These are phyloP conservation scores for Gossypium laxum DNA, from an alignment of 441 rosid genomes.

Conservation along the genomic window DNA sequence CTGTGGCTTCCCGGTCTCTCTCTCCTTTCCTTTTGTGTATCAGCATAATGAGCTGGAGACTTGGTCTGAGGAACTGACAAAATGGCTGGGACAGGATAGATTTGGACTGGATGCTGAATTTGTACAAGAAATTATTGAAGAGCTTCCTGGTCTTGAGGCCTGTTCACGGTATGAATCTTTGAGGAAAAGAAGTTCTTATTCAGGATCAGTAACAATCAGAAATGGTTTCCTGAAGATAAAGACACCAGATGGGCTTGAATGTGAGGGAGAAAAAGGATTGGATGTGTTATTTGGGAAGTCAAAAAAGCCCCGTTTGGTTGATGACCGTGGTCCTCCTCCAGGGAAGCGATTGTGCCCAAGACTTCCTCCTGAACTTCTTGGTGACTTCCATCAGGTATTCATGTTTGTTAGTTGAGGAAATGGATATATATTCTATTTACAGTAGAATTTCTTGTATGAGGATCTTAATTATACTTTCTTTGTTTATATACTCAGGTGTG, in stretches of 20 bases:
- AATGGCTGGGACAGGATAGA: constrained; percentile 83
- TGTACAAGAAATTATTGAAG: constrained; percentile 82
- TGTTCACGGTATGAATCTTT: constrained; percentile 60
- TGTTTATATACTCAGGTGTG: constrained; percentile 51
- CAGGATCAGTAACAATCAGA: constrained; percentile 44
- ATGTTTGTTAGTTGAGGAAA: constrained; percentile 16
- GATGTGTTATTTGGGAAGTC: constrained; percentile 37
- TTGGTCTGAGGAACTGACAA: constrained; percentile 36
- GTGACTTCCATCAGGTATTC: constrained; percentile 84
- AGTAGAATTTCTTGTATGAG: neutral
- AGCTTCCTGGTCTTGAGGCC: constrained; percentile 57
- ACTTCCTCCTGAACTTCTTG: constrained; percentile 69
- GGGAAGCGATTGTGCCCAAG: constrained; percentile 58
- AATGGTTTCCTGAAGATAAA: constrained; percentile 51
- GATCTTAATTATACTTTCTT: constrained; percentile 15
- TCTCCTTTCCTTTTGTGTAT: constrained; percentile 26
- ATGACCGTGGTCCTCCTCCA: constrained; percentile 43
- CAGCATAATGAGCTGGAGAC: constrained; percentile 37
- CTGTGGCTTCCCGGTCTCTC: constrained; percentile 40
- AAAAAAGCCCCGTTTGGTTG: constrained; percentile 40
- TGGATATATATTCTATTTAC: constrained; percentile 10
- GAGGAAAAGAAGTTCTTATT: constrained; percentile 42
- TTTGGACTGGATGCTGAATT: constrained; percentile 85
- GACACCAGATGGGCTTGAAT: constrained; percentile 33
- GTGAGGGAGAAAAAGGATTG: constrained; percentile 26